Evolutionary conservation across 345 rosid genomes (phyloP).

Genomic region (Linum trigynum): DNA sequence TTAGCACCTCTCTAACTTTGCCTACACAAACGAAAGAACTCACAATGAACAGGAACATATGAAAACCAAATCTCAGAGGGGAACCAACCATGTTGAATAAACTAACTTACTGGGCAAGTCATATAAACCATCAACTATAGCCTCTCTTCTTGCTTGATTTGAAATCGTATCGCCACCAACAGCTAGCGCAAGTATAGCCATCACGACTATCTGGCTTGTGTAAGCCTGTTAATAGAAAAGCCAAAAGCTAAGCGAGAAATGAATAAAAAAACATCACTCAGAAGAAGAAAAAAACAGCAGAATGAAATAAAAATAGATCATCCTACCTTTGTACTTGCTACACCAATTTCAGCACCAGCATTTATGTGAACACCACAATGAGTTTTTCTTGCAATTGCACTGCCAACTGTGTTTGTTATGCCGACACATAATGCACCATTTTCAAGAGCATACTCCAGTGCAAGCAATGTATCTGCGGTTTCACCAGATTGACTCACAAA

Average conservation of each 20-base stretch:
- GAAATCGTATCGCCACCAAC: conserved; percentile 84
- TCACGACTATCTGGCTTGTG: conserved; percentile 94
- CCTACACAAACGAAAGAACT: conserved; percentile 31
- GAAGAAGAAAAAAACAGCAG: background rate
- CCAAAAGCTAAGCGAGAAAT: conserved; percentile 6
- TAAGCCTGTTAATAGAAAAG: conserved; percentile 49
- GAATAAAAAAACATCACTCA: background rate
- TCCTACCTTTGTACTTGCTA: conserved; percentile 90
- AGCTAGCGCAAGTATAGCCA: conserved; percentile 94
- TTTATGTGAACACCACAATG: conserved; percentile 90
- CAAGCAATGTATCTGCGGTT: conserved; percentile 89
- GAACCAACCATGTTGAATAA: background rate
- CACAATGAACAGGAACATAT: background rate
- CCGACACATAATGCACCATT: conserved; percentile 97
- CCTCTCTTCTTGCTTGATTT: conserved; percentile 66
- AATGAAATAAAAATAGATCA: background rate
- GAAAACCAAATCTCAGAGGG: background rate
- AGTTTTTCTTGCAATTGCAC: conserved; percentile 84
- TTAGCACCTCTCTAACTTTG: conserved; percentile 74
- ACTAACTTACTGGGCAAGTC: conserved; percentile 73
- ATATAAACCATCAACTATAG: conserved; percentile 80
- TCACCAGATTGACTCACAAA: conserved; percentile 99
- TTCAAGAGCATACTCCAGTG: conserved; percentile 70
- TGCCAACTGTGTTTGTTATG: conserved; percentile 90
- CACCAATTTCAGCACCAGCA: conserved; percentile 96